Evolutionary conservation across 2,329 filamentous ascomycete genomes (phyloP).

Genomic region (Fusarium sambucinum): DNA sequence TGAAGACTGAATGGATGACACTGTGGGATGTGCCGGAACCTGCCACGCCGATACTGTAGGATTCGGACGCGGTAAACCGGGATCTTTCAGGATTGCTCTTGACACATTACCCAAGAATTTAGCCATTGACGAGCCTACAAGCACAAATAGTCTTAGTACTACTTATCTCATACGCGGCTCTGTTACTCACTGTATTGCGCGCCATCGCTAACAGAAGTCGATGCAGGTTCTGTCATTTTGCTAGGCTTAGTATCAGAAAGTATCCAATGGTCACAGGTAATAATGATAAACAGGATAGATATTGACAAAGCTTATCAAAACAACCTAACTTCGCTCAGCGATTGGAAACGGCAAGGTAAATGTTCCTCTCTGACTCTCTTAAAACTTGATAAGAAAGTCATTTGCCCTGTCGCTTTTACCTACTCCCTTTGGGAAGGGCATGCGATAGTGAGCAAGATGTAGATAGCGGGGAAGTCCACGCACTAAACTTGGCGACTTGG

Average conservation of each 20-base stretch:
- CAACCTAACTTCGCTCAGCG: neutral
- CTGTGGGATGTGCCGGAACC: conserved; percentile 39
- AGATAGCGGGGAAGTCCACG: neutral
- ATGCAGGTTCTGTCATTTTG: neutral
- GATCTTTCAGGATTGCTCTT: conserved; percentile 25
- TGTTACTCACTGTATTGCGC: too few relatives aligned
- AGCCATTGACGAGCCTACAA: neutral
- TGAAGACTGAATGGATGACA: conserved; percentile 42
- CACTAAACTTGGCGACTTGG: neutral
- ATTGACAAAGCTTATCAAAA: too few relatives aligned
- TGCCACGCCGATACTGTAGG: conserved; percentile 49
- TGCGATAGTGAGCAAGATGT: neutral
- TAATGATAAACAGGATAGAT: neutral
- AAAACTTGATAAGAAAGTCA: neutral
- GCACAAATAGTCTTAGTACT: neutral
- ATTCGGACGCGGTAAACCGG: conserved; percentile 40
- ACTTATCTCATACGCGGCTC: neutral
- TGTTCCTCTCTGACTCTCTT: neutral
- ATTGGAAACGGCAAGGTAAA: neutral
- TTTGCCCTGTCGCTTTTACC: neutral
- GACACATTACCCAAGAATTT: neutral
- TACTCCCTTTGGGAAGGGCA: neutral
- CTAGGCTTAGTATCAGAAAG: neutral
- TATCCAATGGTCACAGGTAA: neutral
- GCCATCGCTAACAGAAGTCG: too few relatives aligned